Percentiles rank a stretch among this genome's conserved stretches.
phyloP scores from a whole-genome alignment of 139 green algal species.

The Chlorella vulgaris region DNA sequence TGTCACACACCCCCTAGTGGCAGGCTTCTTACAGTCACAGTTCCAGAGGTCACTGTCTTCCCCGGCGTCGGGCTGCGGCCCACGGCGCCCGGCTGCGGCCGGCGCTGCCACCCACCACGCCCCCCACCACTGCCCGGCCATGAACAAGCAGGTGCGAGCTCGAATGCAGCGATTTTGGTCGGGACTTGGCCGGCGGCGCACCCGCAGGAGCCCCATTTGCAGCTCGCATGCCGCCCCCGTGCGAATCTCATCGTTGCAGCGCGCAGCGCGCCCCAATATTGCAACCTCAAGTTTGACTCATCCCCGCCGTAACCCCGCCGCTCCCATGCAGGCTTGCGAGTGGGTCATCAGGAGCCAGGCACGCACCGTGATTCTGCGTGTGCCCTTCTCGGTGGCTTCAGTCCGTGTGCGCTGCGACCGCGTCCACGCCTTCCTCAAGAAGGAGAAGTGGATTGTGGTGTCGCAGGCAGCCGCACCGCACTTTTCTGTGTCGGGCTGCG shows the following conservation, averaged over 20 bases:
- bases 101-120: no score
- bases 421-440: not conserved
- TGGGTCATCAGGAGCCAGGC: not conserved
- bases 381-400: conserved; percentile 14
- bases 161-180: no score
- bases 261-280: not conserved
- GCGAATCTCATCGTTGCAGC: not conserved
- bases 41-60: no score
- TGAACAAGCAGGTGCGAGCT: no score
- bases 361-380: not conserved
- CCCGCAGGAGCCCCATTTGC: no score
- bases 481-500: not conserved
- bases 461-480: not conserved
- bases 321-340: not conserved
- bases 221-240: no score
- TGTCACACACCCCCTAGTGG: no score
- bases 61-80: no score
- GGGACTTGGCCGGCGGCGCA: no score
- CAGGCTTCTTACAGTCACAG: no score
- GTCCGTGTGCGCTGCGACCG: not conserved
- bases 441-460: not conserved
- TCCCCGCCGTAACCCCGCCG: not conserved
- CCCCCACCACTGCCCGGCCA: no score
- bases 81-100: no score
- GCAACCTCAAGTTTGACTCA: not conserved